A percentile compares a stretch with the other conserved stretches of the same genome.
Evolutionary conservation across 2,329 filamentous ascomycete genomes (phyloP).

Genomic region (Penicillium frequentans): DNA sequence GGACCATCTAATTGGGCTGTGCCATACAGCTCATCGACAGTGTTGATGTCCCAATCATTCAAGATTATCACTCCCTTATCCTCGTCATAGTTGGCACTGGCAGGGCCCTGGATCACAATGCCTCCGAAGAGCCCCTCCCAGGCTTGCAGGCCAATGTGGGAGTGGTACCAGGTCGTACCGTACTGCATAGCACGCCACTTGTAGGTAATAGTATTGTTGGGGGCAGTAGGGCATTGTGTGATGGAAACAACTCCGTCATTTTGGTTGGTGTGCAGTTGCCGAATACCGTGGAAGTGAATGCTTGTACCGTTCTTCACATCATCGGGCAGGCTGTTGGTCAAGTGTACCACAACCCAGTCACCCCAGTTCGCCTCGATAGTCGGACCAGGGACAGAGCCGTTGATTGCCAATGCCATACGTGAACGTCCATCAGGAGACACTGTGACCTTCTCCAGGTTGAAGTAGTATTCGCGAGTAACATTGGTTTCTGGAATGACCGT

Average conservation of each 20-base stretch:
- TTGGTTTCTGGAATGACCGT: background rate
- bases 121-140: slow-evolving; percentile 58
- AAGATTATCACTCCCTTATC: slow-evolving; percentile 37
- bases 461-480: background rate
- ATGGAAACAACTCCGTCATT: slow-evolving; percentile 25
- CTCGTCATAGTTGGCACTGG: slow-evolving; percentile 38
- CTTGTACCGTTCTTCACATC: slow-evolving; percentile 4
- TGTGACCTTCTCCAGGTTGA: background rate
- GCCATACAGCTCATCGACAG: slow-evolving; percentile 20
- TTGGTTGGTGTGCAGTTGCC: slow-evolving; percentile 26
- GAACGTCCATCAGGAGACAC: background rate
- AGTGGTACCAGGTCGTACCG: slow-evolving; percentile 29
- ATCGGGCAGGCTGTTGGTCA: slow-evolving; percentile 50
- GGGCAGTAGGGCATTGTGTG: slow-evolving; percentile 37
- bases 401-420: slow-evolving; percentile 32
- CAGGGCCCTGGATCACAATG: slow-evolving; percentile 48
- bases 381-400: slow-evolving; percentile 67
- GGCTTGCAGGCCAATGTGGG: slow-evolving; percentile 33
- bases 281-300: slow-evolving; percentile 29
- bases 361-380: slow-evolving; percentile 65
- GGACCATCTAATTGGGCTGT: slow-evolving; percentile 20
- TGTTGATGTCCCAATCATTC: slow-evolving; percentile 32
- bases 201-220: slow-evolving; percentile 33
- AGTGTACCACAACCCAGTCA: slow-evolving; percentile 55
- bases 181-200: slow-evolving; percentile 34